Conservation (phyloP, 495 filamentous ascomycete species). For the Amphirosellinia nigrospora region DNA sequence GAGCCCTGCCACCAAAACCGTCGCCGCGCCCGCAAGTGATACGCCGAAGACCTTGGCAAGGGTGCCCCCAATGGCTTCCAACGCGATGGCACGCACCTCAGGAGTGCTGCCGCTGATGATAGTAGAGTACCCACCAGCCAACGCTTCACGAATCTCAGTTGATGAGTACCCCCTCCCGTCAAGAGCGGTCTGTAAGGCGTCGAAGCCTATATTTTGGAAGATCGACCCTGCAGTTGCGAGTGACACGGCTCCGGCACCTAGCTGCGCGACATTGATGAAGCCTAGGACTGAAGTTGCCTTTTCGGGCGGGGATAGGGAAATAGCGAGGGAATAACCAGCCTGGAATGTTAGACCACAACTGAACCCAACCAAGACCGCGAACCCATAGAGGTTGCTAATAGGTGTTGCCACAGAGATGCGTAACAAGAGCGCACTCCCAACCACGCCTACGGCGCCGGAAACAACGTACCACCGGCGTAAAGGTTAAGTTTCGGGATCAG, state of each 20-base stretch:
- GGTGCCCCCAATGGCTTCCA: not conserved
- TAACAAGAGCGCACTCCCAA: not conserved
- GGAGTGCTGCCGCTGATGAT: not conserved
- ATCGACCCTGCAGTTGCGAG: slow-evolving; percentile 1
- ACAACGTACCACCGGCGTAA: not conserved
- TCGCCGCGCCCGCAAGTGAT: not conserved
- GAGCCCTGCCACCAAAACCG: not conserved
- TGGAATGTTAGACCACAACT: not conserved
- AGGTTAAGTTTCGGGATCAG: not conserved
- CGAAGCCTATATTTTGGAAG: not conserved
- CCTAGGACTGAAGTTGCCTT: not conserved
- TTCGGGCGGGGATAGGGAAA: not conserved
- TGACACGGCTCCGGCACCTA: not conserved
- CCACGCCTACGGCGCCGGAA: not conserved
- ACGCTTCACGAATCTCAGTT: not conserved
- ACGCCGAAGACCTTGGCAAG: not conserved
- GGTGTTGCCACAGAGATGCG: not conserved
- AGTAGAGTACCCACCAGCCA: not conserved
- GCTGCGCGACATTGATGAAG: not conserved
- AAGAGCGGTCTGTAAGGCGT: not conserved
- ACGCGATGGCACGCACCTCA: not conserved
- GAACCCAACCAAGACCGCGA: not conserved
- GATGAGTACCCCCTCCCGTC: not conserved
- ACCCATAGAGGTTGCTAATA: not conserved
- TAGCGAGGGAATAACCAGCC: not conserved